Evolutionary conservation across 768 basidiomycete genomes (phyloP).

Genomic region (Imleria badia): DNA sequence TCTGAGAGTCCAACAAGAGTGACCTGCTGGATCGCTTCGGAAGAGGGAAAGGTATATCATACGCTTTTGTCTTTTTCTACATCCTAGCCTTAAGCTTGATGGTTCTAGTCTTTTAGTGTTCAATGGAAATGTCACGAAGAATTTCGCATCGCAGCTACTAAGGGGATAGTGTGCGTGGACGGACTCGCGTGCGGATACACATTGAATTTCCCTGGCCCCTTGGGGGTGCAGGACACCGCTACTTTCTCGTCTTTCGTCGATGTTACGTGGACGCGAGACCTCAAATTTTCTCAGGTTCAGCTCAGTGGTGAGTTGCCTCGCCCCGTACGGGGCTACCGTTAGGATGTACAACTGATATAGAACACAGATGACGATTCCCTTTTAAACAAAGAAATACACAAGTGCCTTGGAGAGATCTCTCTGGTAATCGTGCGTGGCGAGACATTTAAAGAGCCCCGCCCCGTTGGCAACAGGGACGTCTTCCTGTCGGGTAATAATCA

Average conservation of each 20-base stretch:
- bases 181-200: neutral
- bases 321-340: neutral
- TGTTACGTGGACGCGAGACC: neutral
- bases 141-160: neutral
- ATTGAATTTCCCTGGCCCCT: fast-evolving
- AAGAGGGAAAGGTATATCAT: conserved; percentile 19
- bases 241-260: neutral
- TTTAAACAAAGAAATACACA: conserved; percentile 3
- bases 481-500: neutral
- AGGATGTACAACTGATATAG: neutral
- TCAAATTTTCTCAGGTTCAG: conserved; percentile 19
- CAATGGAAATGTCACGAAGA: conserved; percentile 12
- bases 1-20: conserved; percentile 6
- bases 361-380: conserved; percentile 22
- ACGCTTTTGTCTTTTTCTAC: neutral
- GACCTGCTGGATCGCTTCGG: conserved; percentile 24
- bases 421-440: conserved; percentile 6
- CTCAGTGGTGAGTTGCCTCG: conserved; percentile 13
- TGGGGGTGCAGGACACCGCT: neutral
- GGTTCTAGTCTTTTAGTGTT: conserved; percentile 11
- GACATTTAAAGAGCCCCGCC: too few relatives aligned
- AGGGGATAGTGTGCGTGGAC: conserved; percentile 6
- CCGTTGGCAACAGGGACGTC: fast-evolving
- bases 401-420: conserved; percentile 17
- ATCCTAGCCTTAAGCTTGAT: neutral